These are phyloP conservation scores for Hypoxylon sp. DNA, from an alignment of 2,329 filamentous ascomycete genomes.

Conservation along the genomic window DNA sequence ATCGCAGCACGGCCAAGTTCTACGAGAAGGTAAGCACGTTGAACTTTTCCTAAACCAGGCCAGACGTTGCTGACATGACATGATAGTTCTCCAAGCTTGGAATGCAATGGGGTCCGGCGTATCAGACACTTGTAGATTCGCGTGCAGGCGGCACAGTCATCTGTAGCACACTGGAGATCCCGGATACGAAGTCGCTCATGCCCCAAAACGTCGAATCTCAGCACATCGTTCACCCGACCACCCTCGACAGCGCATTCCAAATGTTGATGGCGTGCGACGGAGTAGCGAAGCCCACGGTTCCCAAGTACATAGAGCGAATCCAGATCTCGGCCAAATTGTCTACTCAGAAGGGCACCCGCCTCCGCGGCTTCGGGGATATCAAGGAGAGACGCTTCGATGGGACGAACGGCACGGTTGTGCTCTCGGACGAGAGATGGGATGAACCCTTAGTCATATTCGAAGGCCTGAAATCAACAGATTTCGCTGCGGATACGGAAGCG, in stretches of 20 bases:
- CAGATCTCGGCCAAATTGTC: constrained; percentile 47
- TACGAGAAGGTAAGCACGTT: constrained; percentile 41
- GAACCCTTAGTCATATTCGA: constrained; percentile 49
- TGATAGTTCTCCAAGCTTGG: constrained; percentile 44
- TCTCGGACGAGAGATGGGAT: constrained; percentile 48
- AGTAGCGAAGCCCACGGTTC: constrained; percentile 45
- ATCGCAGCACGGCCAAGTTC: constrained; percentile 44
- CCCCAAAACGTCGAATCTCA: constrained; percentile 45
- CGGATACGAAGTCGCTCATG: constrained; percentile 47
- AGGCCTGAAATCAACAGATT: constrained; percentile 48
- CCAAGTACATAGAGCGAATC: constrained; percentile 49
- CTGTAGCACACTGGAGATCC: constrained; percentile 44
- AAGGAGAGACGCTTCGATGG: constrained; percentile 49
- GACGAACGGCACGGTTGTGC: constrained; percentile 48
- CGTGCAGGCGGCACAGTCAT: constrained; percentile 40
- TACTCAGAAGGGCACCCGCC: constrained; percentile 42
- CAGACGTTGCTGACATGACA: constrained; percentile 2
- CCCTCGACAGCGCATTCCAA: constrained; percentile 48
- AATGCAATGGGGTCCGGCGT: constrained; percentile 48
- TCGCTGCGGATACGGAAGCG: constrained; percentile 40
- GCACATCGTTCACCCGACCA: constrained; percentile 46
- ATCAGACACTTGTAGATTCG: constrained; percentile 44
- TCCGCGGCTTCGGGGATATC: constrained; percentile 47
- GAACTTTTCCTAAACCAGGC: not conserved
- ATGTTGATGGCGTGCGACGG: constrained; percentile 47